phyloP scores from a whole-genome alignment of 768 basidiomycete species.

The Sarcodon sp. region DNA sequence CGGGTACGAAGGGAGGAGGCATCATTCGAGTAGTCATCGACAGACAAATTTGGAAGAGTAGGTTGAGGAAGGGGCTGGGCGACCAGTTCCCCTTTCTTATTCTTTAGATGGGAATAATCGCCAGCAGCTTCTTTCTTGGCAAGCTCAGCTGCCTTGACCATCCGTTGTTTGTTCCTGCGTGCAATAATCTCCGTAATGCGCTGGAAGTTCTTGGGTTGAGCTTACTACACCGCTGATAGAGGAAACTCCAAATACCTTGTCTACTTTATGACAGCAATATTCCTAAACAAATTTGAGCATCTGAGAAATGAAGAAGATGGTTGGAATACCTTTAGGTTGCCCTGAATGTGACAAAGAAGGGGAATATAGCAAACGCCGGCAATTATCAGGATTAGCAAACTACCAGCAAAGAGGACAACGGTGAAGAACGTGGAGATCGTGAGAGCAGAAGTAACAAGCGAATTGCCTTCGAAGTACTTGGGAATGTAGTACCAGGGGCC shows the following conservation, averaged over 20 bases:
- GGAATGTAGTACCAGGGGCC: slow-evolving; percentile 55
- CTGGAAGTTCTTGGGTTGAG: slow-evolving; percentile 21
- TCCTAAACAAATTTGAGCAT: slow-evolving; percentile 35
- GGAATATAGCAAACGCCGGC: slow-evolving; percentile 89
- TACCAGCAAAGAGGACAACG: slow-evolving; percentile 75
- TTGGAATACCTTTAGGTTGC: slow-evolving; percentile 76
- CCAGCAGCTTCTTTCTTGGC: slow-evolving; percentile 89
- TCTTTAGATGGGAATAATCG: slow-evolving; percentile 84
- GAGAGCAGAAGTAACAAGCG: slow-evolving; percentile 59
- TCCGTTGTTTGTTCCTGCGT: slow-evolving; percentile 77
- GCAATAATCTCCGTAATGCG: slow-evolving; percentile 92
- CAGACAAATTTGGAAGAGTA: slow-evolving; percentile 83
- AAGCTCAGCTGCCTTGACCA: slow-evolving; percentile 64
- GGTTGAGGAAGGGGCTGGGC: slow-evolving; percentile 83
- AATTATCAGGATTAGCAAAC: slow-evolving; percentile 64
- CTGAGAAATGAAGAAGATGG: neutral
- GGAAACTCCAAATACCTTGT: slow-evolving; percentile 51
- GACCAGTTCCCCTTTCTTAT: slow-evolving; percentile 80
- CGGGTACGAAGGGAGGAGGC: slow-evolving; percentile 42
- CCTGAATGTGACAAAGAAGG: slow-evolving; percentile 90
- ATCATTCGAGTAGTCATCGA: slow-evolving; percentile 63
- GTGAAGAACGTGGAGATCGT: slow-evolving; percentile 88
- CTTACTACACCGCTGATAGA: neutral
- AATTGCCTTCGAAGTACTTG: slow-evolving; percentile 73
- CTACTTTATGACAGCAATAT: slow-evolving; percentile 97